phyloP scores from a whole-genome alignment of 305 asterid species.

The Galium porrigens region DNA sequence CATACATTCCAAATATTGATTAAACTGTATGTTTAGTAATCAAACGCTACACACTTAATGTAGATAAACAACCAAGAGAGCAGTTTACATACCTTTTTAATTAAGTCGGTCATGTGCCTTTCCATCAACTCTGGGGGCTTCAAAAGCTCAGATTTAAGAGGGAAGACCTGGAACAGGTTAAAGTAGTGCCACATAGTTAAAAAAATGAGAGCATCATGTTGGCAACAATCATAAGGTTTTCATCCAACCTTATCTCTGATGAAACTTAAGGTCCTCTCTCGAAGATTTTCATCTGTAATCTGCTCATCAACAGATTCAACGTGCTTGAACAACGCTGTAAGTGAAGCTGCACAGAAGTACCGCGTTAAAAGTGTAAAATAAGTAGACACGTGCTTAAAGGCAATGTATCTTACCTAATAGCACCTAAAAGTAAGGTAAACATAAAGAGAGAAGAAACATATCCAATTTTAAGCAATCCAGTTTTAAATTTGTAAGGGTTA shows the following conservation, averaged over 20 bases:
- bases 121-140: slow-evolving; percentile 79
- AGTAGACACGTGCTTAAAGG: not conserved
- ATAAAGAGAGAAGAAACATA: not conserved
- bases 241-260: slow-evolving; percentile 68
- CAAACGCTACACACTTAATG: not conserved
- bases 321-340: slow-evolving; percentile 90
- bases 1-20: not conserved
- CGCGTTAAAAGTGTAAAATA: not conserved
- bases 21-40: not conserved
- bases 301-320: slow-evolving; percentile 80
- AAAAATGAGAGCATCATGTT: slow-evolving; percentile 6
- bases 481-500: not conserved
- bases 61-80: not conserved
- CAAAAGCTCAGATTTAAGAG: slow-evolving; percentile 75
- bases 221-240: slow-evolving; percentile 10
- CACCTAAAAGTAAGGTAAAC: not conserved
- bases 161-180: slow-evolving; percentile 48
- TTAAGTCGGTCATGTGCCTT: slow-evolving; percentile 81
- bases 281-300: slow-evolving; percentile 78
- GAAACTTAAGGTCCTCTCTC: slow-evolving; percentile 73
- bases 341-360: slow-evolving; percentile 47
- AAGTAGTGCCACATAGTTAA: not conserved
- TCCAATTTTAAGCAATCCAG: not conserved
- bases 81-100: slow-evolving; percentile 43
- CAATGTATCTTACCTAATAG: not conserved